Conservation (phyloP, 2,329 filamentous ascomycete genomes). For the Monosporascus sp. region DNA sequence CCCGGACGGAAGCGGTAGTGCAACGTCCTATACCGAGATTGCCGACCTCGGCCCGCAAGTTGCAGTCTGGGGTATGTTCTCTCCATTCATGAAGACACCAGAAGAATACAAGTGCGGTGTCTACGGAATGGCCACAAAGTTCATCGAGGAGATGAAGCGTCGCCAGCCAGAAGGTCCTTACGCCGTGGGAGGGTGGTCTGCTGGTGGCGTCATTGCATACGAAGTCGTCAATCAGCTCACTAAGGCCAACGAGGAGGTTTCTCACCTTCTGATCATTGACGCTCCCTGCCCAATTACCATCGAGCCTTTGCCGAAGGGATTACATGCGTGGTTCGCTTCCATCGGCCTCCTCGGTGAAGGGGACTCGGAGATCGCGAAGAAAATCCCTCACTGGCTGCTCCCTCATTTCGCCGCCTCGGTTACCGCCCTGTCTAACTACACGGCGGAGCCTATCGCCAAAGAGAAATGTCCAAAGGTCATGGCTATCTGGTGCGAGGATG, state of each 20-base stretch:
- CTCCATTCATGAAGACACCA: slow-evolving; percentile 65
- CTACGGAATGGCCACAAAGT: slow-evolving; percentile 59
- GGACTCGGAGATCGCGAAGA: slow-evolving; percentile 42
- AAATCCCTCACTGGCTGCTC: slow-evolving; percentile 67
- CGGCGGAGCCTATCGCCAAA: slow-evolving; percentile 56
- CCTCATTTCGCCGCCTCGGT: slow-evolving; percentile 69
- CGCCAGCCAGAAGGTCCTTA: slow-evolving; percentile 66
- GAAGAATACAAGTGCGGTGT: slow-evolving; percentile 62
- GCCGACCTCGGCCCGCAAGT: slow-evolving; percentile 44
- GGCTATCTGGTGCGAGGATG: slow-evolving; percentile 68
- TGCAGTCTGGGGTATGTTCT: slow-evolving; percentile 57
- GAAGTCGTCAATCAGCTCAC: slow-evolving; percentile 59
- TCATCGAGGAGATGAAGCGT: slow-evolving; percentile 64
- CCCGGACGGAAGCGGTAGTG: slow-evolving; percentile 52
- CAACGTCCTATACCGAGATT: slow-evolving; percentile 63
- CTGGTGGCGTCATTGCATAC: slow-evolving; percentile 67
- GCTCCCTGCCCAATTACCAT: slow-evolving; percentile 62
- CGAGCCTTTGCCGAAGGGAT: slow-evolving; percentile 59
- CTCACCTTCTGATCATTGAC: slow-evolving; percentile 60
- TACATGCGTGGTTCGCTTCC: slow-evolving; percentile 68
- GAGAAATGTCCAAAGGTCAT: slow-evolving; percentile 56
- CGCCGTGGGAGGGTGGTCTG: slow-evolving; percentile 68
- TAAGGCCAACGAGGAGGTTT: slow-evolving; percentile 51
- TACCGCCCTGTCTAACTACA: slow-evolving; percentile 63
- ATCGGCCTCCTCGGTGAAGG: slow-evolving; percentile 65